These are phyloP conservation scores for Choanephora cucurbitarum DNA, from an alignment of 371 early-diverging fungal species.

Conservation along the genomic window DNA sequence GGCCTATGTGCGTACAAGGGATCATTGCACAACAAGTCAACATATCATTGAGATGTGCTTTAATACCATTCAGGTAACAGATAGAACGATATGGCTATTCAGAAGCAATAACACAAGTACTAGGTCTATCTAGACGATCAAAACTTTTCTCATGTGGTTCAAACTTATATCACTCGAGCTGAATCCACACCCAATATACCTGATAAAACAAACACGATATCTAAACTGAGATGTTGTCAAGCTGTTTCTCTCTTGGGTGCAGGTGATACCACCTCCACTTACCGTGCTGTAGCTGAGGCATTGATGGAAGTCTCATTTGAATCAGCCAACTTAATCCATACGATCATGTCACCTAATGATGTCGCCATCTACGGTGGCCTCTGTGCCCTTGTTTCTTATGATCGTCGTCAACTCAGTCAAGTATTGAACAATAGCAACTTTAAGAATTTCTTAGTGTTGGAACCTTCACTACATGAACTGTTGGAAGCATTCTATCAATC, in stretches of 20 bases:
- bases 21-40: slow-evolving; percentile 74
- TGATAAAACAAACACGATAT: slow-evolving; percentile 54
- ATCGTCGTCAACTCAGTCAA: slow-evolving; percentile 67
- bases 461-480: slow-evolving; percentile 74
- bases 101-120: not conserved
- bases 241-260: slow-evolving; percentile 63
- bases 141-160: slow-evolving; percentile 68
- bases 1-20: slow-evolving; percentile 71
- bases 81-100: not conserved
- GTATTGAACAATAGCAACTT: slow-evolving; percentile 75
- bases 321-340: slow-evolving; percentile 43
- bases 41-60: slow-evolving; percentile 81
- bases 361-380: slow-evolving; percentile 83
- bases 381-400: slow-evolving; percentile 80
- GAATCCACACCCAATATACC: slow-evolving; percentile 69
- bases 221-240: slow-evolving; percentile 70
- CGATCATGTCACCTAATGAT: slow-evolving; percentile 74
- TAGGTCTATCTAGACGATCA: slow-evolving; percentile 65
- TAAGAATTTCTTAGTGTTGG: slow-evolving; percentile 78
- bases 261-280: slow-evolving; percentile 52
- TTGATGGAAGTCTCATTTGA: slow-evolving; percentile 74
- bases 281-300: slow-evolving; percentile 59
- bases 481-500: slow-evolving; percentile 75
- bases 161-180: slow-evolving; percentile 73
- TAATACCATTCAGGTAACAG: slow-evolving; percentile 72